Conservation (phyloP, 257 asterid species). For the Nicotiana obtusifolia region DNA sequence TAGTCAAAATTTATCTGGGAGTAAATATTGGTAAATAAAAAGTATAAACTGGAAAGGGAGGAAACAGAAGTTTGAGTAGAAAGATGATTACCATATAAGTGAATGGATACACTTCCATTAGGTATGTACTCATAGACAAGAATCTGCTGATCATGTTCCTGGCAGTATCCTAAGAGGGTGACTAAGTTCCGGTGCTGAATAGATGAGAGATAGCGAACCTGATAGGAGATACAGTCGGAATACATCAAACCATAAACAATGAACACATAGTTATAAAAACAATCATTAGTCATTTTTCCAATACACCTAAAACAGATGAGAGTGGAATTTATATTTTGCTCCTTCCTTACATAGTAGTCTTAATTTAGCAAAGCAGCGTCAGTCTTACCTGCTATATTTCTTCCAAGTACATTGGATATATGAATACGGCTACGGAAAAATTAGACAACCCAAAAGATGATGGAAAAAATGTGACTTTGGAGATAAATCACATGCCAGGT, state of each 20-base stretch:
- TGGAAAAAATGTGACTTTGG: not conserved
- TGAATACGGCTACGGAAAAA: not conserved
- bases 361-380: not conserved
- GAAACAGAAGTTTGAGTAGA: not conserved
- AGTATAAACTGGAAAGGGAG: not conserved
- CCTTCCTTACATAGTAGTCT: not conserved
- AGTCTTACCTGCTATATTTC: not conserved
- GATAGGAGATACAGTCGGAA: conserved; percentile 31
- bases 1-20: not conserved
- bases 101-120: conserved; percentile 89
- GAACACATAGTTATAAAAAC: conserved; percentile 6
- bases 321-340: not conserved
- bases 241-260: conserved; percentile 11
- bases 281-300: not conserved
- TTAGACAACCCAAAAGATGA: not conserved
- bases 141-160: conserved; percentile 76
- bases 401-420: conserved; percentile 3
- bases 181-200: conserved; percentile 86
- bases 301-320: not conserved
- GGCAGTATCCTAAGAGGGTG: conserved; percentile 83
- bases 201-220: conserved; percentile 85
- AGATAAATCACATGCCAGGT: not conserved
- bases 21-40: conserved; percentile 8
- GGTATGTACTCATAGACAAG: conserved; percentile 90
- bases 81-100: conserved; percentile 66